phyloP scores from a whole-genome alignment of 345 rosid species.

The Salix purpurea region DNA sequence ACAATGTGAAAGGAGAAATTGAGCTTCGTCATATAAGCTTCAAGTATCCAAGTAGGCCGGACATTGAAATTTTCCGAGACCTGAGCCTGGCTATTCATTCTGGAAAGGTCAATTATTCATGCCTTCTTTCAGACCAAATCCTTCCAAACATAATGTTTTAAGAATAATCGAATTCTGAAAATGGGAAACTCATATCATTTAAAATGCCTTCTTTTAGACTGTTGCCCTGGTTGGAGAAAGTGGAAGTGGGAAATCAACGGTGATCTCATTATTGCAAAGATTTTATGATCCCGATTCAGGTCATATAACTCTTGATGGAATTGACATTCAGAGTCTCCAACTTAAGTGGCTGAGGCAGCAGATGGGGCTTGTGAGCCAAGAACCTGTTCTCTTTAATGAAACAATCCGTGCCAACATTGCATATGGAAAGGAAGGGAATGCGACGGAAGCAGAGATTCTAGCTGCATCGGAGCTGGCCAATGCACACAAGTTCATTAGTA shows the following conservation, averaged over 20 bases:
- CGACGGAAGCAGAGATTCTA: constrained; percentile 59
- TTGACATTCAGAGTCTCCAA: constrained; percentile 53
- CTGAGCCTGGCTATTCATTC: constrained; percentile 59
- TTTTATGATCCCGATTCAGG: constrained; percentile 84
- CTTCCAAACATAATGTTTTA: neutral
- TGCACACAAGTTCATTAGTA: constrained; percentile 77
- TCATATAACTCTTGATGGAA: constrained; percentile 61
- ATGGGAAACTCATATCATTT: neutral
- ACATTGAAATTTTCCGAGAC: constrained; percentile 59
- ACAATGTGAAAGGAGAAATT: constrained; percentile 63
- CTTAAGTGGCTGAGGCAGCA: constrained; percentile 80
- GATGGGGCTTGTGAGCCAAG: constrained; percentile 87
- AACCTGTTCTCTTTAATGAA: constrained; percentile 72
- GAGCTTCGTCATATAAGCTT: constrained; percentile 66
- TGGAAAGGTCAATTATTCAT: constrained; percentile 48
- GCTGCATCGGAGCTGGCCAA: constrained; percentile 73
- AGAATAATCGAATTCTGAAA: no score
- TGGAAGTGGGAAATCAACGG: constrained; percentile 83
- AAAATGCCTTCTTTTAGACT: constrained; percentile 42
- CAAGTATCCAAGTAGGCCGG: constrained; percentile 67
- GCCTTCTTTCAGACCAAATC: neutral
- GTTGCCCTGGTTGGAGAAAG: constrained; percentile 89
- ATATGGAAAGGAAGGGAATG: constrained; percentile 73
- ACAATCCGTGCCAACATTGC: constrained; percentile 79
- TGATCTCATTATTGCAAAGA: constrained; percentile 66